A percentile compares a stretch with the other conserved stretches of the same genome.
Conservation (phyloP, 148 eudicot genomes). For the Rhododendron ovatum region DNA sequence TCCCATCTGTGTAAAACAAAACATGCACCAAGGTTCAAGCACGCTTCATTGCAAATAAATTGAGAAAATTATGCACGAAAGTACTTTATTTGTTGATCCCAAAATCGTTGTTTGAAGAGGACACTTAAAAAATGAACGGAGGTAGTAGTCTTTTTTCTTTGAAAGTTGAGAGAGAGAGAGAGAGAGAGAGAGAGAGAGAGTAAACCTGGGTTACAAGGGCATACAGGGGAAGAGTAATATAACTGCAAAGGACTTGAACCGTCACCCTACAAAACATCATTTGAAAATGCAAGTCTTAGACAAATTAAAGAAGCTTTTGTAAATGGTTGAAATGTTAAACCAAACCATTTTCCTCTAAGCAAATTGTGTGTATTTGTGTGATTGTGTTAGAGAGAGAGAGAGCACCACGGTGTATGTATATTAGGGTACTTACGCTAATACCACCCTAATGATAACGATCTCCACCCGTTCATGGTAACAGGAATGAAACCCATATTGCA, state of each 20-base stretch:
- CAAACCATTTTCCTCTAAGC: neutral
- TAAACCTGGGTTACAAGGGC: conserved; percentile 45
- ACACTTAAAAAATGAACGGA: no score
- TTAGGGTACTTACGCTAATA: conserved; percentile 33
- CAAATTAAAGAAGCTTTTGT: neutral
- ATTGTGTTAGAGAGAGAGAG: neutral
- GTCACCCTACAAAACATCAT: conserved; percentile 22
- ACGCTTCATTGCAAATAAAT: neutral
- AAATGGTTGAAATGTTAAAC: neutral
- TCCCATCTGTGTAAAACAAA: conserved; percentile 30
- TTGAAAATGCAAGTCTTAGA: neutral
- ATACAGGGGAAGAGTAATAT: conserved; percentile 46
- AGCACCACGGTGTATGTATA: neutral
- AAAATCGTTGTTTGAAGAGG: no score
- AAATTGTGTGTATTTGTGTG: neutral
- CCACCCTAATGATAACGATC: conserved; percentile 27
- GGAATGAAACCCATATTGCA: conserved; percentile 36
- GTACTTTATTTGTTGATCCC: no score
- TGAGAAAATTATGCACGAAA: no score
- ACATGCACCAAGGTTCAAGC: neutral
- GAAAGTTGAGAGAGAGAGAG: no score
- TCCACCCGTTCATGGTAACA: conserved; percentile 34
- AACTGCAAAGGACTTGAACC: conserved; percentile 45
- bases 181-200: neutral
- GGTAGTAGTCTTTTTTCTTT: no score